Base-by-base conservation (phyloP, 2,329 filamentous ascomycete species). In the Verruconis gallopava region DNA sequence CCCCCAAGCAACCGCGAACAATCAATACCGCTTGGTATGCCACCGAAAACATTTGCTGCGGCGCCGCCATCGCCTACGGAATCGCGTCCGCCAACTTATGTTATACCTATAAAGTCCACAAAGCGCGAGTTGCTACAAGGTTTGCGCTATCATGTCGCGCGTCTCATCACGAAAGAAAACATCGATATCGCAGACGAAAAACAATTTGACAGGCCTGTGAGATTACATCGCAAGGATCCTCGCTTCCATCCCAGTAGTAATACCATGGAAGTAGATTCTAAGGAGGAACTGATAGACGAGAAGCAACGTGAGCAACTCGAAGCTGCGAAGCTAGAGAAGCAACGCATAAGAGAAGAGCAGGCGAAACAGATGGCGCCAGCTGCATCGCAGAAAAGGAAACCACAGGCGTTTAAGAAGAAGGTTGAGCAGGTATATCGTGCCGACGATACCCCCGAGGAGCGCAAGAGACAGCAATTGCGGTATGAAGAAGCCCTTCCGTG, bases 401-500 rank as follows among this genome's bases (percentile, higher is more conserved):
- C 80, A 47, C 69, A 71, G 42, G 65, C 63, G 17, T 89, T 93
- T 61, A 93, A 77, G 56, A 89, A 93, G 61, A 93, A 89, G 54
- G 89, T 79, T 1, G 82, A 85, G 48, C 84, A 86, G 52, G 82
- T 93, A 17, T 86, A 84, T 55, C 79, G 85, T 50, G 75, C 81
- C n/a, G 83, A 93, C 44, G 75, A 78, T 55, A 77, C 76, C 2
- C 72, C 72, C 64, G 66, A 91, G 73, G 71, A 93, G 71, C 66
- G 77, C 76, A 63, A 81, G 45, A 66, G 66, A 38, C 67, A 71
- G 33, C 67, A 75, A 45, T 64, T 79, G 33, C 73, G 88, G 48
- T 98, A 96, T 50, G 91, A 96, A 58, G 91, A 98, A 60, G 85
- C 89, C 3, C 68, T 95, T 38, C 91, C 91, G 4, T 98, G 91